Evolutionary conservation across 495 filamentous ascomycete species (phyloP).

Genomic region (Aspergillus avenaceus): DNA sequence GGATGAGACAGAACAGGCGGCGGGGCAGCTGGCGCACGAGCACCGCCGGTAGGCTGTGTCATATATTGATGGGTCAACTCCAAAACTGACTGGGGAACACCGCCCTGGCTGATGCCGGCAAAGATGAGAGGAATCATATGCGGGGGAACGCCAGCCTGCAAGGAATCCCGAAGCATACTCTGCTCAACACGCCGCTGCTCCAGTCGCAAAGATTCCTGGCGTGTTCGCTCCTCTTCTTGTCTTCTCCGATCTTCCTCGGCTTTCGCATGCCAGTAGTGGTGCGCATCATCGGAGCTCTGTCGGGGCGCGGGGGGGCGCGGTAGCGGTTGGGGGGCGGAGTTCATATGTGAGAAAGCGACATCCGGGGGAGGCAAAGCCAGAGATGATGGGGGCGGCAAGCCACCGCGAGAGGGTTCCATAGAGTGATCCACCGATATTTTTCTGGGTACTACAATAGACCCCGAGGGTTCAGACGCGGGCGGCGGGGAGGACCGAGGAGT

Average conservation of each 20-base stretch:
- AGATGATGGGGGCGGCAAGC: constrained; percentile 35
- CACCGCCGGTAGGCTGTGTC: constrained; percentile 20
- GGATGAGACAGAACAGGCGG: constrained; percentile 31
- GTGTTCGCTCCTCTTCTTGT: constrained; percentile 85
- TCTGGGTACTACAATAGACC: constrained; percentile 9
- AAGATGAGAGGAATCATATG: constrained; percentile 87
- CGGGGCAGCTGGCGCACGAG: constrained; percentile 39
- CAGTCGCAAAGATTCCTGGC: constrained; percentile 69
- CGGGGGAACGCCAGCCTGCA: constrained; percentile 78
- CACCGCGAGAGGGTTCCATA: constrained; percentile 36
- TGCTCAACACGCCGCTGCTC: constrained; percentile 83
- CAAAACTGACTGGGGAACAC: constrained; percentile 52
- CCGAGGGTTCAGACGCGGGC: constrained; percentile 8
- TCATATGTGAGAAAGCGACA: constrained; percentile 33
- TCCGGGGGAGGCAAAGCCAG: constrained; percentile 34
- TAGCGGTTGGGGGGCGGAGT: constrained; percentile 39
- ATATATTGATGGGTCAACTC: constrained; percentile 75
- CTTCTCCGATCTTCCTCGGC: constrained; percentile 78
- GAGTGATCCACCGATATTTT: constrained; percentile 14
- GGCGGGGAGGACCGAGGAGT: constrained; percentile 29
- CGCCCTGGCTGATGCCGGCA: constrained; percentile 70
- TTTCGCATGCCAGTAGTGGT: constrained; percentile 80
- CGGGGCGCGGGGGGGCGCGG: constrained; percentile 69
- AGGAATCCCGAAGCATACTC: constrained; percentile 76
- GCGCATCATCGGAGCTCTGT: constrained; percentile 72